These are phyloP conservation scores for Quercus rubra DNA, from an alignment of 306 rosid genomes.

Conservation along the genomic window DNA sequence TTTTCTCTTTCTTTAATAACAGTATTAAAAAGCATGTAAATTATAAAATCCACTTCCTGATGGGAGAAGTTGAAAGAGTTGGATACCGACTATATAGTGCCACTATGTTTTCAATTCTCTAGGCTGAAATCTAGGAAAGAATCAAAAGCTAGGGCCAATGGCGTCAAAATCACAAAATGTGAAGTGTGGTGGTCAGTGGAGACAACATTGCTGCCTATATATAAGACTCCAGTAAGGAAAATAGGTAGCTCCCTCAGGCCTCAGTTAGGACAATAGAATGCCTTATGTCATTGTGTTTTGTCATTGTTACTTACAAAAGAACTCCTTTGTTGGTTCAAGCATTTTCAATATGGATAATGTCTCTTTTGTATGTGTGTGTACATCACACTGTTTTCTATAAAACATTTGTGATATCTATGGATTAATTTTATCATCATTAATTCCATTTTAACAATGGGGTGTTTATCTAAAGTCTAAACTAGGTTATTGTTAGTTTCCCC, in stretches of 20 bases:
- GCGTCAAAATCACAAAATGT: not conserved
- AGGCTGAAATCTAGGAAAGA: conserved; percentile 13
- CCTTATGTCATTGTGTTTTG: conserved; percentile 29
- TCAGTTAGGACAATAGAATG: conserved; percentile 81
- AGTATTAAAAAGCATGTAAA: not conserved
- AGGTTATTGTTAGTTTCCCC: too few species aligned
- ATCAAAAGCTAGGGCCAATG: not conserved
- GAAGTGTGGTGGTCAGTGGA: conserved; percentile 88
- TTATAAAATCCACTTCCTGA: not conserved
- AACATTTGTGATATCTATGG: too few species aligned
- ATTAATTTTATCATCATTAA: too few species aligned
- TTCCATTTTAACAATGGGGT: too few species aligned
- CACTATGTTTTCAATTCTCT: not conserved
- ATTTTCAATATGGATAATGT: too few species aligned
- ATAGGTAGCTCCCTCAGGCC: not conserved
- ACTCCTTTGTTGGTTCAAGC: not conserved
- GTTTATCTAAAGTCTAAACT: too few species aligned
- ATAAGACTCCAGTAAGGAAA: conserved; percentile 66
- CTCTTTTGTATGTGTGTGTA: too few species aligned
- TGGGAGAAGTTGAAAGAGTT: conserved; percentile 14
- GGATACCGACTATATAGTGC: not conserved
- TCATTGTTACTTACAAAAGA: not conserved
- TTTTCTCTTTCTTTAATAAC: too few species aligned
- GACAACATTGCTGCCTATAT: conserved; percentile 40
- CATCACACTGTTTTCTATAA: too few species aligned